Conservation (phyloP, 2,329 filamentous ascomycete genomes). For the Cyphellophora attinorum region DNA sequence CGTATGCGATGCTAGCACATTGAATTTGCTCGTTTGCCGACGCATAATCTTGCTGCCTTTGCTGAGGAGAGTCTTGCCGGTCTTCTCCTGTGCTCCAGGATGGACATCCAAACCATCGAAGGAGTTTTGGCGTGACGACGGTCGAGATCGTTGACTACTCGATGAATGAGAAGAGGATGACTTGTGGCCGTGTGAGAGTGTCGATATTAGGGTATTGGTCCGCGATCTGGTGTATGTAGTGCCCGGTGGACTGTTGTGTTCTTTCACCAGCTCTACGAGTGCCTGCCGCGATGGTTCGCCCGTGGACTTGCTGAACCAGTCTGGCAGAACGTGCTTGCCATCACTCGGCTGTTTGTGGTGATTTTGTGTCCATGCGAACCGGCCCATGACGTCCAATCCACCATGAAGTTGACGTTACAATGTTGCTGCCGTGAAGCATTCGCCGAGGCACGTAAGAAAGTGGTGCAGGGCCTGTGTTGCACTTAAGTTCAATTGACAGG, state of each 20-base stretch:
- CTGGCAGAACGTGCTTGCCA: slow-evolving; percentile 10
- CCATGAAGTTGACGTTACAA: neutral
- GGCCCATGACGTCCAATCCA: slow-evolving; percentile 10
- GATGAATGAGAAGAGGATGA: slow-evolving; percentile 9
- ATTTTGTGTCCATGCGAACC: slow-evolving; percentile 14
- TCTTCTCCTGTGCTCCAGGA: slow-evolving; percentile 10
- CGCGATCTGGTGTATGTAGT: slow-evolving; percentile 8
- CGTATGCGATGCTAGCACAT: slow-evolving; percentile 25
- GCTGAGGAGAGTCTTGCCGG: slow-evolving; percentile 30
- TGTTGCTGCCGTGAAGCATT: neutral
- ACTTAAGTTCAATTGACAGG: neutral
- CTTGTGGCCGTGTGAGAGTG: slow-evolving; percentile 8
- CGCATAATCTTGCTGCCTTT: slow-evolving; percentile 37
- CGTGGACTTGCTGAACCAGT: slow-evolving; percentile 12
- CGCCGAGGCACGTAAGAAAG: neutral
- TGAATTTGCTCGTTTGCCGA: slow-evolving; percentile 37
- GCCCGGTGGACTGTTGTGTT: slow-evolving; percentile 5
- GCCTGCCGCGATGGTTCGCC: slow-evolving; percentile 14
- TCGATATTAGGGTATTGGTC: slow-evolving; percentile 13
- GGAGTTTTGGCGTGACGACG: slow-evolving; percentile 7
- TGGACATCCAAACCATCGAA: slow-evolving; percentile 5
- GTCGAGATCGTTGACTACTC: slow-evolving; percentile 9
- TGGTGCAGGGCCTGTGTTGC: too few species aligned
- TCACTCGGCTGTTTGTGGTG: slow-evolving; percentile 13
- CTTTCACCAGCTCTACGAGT: slow-evolving; percentile 14